Evolutionary conservation across 192 early-diverging fungal species (phyloP), one percentile per base, ranked within the genome.

Genomic region (Fimicolochytrium jonesii): DNA sequence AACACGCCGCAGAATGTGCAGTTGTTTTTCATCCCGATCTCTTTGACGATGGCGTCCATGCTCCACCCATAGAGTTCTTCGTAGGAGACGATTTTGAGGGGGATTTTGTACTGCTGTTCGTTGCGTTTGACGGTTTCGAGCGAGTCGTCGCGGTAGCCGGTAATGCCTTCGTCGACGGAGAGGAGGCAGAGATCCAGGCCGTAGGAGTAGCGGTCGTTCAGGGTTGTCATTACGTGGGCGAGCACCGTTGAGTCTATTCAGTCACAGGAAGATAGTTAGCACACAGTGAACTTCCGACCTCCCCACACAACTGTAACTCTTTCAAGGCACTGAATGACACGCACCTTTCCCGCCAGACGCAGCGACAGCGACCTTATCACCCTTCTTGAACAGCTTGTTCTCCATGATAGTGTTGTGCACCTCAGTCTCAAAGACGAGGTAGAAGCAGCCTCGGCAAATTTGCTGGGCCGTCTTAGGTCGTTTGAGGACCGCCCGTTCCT

Each of bases 1-100:
- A 99, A 97, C 36, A 99, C 96, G 43, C 96, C 96, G 66, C 96
- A 99, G 67, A 96, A 99, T 13, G 96, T 99, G 69, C 96, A 99
- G 73, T 99, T 99, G 72, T 96, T 99, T 70, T 97, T 97, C 51
- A 87, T 80, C 0, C 96, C 96, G 18, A 97, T 89, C 46, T 94
- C 86, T 53, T 86, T 84, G 5, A 99, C 96, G 67, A 99, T 97
- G 28, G 74, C 79, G 77, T 99, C 96, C 96, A 99, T 99, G 42
- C 86, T 90, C 96, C 96, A 99, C 17, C 93, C 93, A 74, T 97
- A 99, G 9, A 99, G 80, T 62, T 97, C 89, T 59, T 88, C 81
- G 61, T 99, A 99, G 1, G 91, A 93, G 18, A 99, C 86, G 56
- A 99, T 93, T 59, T 90, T 86, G 2, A 99, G 72, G 1, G 96